Evolutionary conservation across 2,329 filamentous ascomycete species (phyloP), one percentile per base, ranked within the genome.

Genomic region (Ceratocystiopsis minuta): DNA sequence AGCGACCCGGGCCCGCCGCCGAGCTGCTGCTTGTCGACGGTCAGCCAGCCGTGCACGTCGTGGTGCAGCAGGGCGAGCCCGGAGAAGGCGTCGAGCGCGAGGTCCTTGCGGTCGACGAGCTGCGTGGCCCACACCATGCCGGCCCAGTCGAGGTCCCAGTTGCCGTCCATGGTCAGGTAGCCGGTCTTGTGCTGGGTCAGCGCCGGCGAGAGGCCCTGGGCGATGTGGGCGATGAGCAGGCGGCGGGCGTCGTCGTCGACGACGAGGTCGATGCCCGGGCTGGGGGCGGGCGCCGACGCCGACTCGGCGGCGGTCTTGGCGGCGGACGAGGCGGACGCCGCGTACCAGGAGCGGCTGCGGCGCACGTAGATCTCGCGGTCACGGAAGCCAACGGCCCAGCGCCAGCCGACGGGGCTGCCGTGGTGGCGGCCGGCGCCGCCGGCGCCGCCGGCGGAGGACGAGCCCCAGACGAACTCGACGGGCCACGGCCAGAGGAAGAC

Each of bases 141-240:
- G 38, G 68, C 67, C 70, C 87, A 95, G 56, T 94, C 86, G 46
- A 95, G 64, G 57, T 93, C 82, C 79, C 85, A 96, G 47, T 85
- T 72, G 47, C 70, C 72, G 55, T 87, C 82, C 67, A 93, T 81
- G 50, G 90, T 77, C 48, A 92, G 61, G 55, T 92, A 93, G 16
- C 85, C 86, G 28, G 86, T 94, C 68, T 92, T 94, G 51, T 75
- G 68, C 50, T 70, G 65, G 52, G 88, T 64, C 41, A 77, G 66
- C 52, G 73, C 61, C 17, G 75, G 70, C 15, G 78, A 69, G 4
- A 87, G 79, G 2, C 84, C 87, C 2, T 73, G 68, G 47, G 76
- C 59, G 37, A 93, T 60, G 45, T 74, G 67, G 13, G 66, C 65
- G 50, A 76, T 66, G 51, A 84, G 69, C 41, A 75, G 63, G 58